These are phyloP conservation scores for Hypsizygus ulmarius DNA, from an alignment of 1,284 basidiomycete species.

Conservation along the genomic window DNA sequence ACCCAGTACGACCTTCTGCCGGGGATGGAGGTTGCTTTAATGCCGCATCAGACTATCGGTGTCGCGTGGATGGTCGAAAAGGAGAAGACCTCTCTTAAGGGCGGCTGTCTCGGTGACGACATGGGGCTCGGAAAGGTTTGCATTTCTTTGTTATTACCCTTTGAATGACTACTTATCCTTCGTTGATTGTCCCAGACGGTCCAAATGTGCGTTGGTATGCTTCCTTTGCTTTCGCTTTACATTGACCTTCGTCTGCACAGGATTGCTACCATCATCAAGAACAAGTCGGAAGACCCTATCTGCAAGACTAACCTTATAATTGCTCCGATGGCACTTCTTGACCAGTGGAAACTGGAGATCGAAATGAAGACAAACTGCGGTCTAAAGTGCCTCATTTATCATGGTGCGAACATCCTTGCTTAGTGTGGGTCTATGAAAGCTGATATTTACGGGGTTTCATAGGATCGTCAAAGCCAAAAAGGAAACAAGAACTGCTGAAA, in stretches of 20 bases:
- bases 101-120: conserved; percentile 78
- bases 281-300: conserved; percentile 39
- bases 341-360: conserved; percentile 60
- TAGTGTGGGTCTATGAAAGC: neutral
- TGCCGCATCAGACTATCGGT: conserved; percentile 66
- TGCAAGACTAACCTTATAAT: conserved; percentile 56
- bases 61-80: conserved; percentile 66
- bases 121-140: conserved; percentile 60
- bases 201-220: conserved; percentile 38
- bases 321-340: conserved; percentile 52
- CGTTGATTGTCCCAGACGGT: too few relatives aligned
- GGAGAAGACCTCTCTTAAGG: conserved; percentile 43
- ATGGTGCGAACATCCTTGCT: conserved; percentile 35
- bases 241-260: conserved; percentile 23
- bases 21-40: conserved; percentile 54
- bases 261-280: conserved; percentile 47
- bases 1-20: conserved; percentile 41
- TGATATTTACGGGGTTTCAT: neutral
- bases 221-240: neutral
- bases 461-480: conserved; percentile 44
- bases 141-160: conserved; percentile 7
- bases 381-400: conserved; percentile 52
- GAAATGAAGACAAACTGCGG: conserved; percentile 49
- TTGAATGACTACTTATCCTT: too few relatives aligned
- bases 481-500: conserved; percentile 40